Evolutionary conservation across 768 basidiomycete genomes (phyloP).

Genomic region (Podaxis sp.): DNA sequence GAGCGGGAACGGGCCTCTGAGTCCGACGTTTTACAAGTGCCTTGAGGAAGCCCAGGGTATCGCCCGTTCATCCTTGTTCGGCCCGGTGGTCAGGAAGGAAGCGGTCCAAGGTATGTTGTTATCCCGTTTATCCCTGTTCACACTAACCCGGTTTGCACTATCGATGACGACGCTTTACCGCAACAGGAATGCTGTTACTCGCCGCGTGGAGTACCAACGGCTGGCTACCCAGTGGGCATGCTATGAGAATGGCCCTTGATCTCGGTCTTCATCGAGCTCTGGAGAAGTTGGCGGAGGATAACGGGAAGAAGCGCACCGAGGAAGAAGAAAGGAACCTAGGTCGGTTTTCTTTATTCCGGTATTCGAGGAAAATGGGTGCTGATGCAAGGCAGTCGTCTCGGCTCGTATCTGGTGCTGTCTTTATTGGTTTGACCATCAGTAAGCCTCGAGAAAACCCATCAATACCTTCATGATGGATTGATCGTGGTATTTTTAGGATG

Average conservation of each 20-base stretch:
- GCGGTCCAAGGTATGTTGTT: constrained; percentile 76
- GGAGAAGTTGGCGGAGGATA: constrained; percentile 83
- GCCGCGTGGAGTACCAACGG: constrained; percentile 95
- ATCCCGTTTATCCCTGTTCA: constrained; percentile 15
- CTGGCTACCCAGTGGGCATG: constrained; percentile 94
- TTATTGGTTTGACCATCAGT: constrained; percentile 98
- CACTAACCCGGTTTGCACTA: constrained; percentile 6
- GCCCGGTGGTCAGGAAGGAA: constrained; percentile 91
- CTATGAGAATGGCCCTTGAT: constrained; percentile 94
- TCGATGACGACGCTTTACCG: constrained; percentile 19
- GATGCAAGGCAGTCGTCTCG: constrained; percentile 65
- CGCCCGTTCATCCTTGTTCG: constrained; percentile 89
- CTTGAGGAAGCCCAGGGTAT: constrained; percentile 96
- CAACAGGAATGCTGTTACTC: constrained; percentile 85
- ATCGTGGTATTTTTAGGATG: constrained; percentile 51
- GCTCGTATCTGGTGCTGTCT: constrained; percentile 93
- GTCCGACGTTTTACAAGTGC: constrained; percentile 85
- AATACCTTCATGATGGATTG: background rate
- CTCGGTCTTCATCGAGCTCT: constrained; percentile 90
- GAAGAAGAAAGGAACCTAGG: constrained; percentile 89
- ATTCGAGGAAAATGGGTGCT: constrained; percentile 2
- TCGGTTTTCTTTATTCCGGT: constrained; percentile 32
- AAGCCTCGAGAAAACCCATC: constrained; percentile 28
- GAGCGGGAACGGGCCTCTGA: constrained; percentile 84
- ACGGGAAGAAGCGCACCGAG: constrained; percentile 63